phyloP scores from a whole-genome alignment of 2,329 filamentous ascomycete genomes.

The Apiospora aurea region DNA sequence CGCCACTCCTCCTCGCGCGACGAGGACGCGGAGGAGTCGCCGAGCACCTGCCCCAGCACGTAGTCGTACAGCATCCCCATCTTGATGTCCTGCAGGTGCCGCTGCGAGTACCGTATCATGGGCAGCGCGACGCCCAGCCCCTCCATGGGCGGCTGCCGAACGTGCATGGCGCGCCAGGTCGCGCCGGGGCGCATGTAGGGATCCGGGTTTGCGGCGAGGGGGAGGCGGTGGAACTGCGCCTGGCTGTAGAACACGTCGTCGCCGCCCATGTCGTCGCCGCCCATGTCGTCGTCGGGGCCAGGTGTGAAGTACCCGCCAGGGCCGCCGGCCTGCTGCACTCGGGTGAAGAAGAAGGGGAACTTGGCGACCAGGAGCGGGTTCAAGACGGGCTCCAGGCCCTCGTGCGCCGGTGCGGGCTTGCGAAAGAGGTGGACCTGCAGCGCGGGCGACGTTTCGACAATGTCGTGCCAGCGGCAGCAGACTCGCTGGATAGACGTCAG shows the following conservation, averaged over 20 bases:
- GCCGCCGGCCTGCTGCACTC: neutral
- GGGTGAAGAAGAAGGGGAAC: slow-evolving; percentile 24
- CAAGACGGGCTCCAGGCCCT: neutral
- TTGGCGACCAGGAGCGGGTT: slow-evolving; percentile 26
- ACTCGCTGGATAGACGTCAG: slow-evolving; percentile 25
- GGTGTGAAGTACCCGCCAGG: neutral
- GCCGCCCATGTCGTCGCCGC: neutral
- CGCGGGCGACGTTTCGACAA: slow-evolving; percentile 7
- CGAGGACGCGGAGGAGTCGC: too few species aligned
- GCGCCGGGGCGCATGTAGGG: slow-evolving; percentile 23
- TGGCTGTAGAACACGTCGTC: slow-evolving; percentile 9
- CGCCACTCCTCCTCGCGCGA: slow-evolving; percentile 1
- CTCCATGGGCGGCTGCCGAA: slow-evolving; percentile 25
- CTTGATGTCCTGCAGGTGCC: slow-evolving; percentile 7
- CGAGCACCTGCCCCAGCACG: neutral
- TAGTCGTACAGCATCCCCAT: slow-evolving; percentile 28
- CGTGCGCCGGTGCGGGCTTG: neutral
- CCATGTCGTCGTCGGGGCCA: too few species aligned
- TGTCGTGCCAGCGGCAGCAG: slow-evolving; percentile 26
- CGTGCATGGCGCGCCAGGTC: slow-evolving; percentile 27
- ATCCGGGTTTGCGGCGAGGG: slow-evolving; percentile 14
- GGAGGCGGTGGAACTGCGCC: slow-evolving; percentile 22
- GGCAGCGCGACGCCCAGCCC: slow-evolving; percentile 24
- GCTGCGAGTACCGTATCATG: slow-evolving; percentile 5
- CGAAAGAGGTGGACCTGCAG: slow-evolving; percentile 26